Evolutionary conservation across 2,329 filamentous ascomycete species (phyloP).

Genomic region (Bimuria novae-zelandiae): DNA sequence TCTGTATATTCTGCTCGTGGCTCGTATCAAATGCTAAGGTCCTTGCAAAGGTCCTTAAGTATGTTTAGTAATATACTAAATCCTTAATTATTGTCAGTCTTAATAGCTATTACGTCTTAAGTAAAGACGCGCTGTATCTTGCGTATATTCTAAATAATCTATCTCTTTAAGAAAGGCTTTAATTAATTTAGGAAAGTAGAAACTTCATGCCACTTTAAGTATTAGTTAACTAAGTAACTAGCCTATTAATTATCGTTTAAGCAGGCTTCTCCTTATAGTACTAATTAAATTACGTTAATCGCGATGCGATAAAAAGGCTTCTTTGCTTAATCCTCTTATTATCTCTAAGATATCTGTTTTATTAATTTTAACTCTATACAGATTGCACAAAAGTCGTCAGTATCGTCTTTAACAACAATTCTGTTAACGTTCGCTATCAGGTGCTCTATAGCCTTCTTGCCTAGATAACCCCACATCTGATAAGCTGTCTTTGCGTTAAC

Average conservation of each 20-base stretch:
- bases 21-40: background rate
- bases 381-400: background rate
- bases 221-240: background rate
- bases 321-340: background rate
- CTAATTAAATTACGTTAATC: background rate
- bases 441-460: background rate
- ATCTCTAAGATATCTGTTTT: background rate
- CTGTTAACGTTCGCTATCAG: background rate
- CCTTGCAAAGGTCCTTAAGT: background rate
- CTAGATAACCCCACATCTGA: background rate
- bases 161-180: background rate
- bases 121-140: background rate
- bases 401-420: background rate
- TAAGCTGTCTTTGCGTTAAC: background rate
- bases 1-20: background rate
- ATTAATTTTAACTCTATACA: background rate
- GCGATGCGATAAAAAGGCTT: background rate
- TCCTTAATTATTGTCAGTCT: background rate
- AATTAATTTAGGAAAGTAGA: background rate
- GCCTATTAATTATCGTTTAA: background rate
- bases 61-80: background rate
- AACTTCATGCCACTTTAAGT: background rate
- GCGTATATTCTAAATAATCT: background rate
- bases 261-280: background rate
- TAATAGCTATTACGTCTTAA: background rate